These are phyloP conservation scores for Trichoderma aggressivum DNA, from an alignment of 2,329 filamentous ascomycete genomes.

Conservation along the genomic window DNA sequence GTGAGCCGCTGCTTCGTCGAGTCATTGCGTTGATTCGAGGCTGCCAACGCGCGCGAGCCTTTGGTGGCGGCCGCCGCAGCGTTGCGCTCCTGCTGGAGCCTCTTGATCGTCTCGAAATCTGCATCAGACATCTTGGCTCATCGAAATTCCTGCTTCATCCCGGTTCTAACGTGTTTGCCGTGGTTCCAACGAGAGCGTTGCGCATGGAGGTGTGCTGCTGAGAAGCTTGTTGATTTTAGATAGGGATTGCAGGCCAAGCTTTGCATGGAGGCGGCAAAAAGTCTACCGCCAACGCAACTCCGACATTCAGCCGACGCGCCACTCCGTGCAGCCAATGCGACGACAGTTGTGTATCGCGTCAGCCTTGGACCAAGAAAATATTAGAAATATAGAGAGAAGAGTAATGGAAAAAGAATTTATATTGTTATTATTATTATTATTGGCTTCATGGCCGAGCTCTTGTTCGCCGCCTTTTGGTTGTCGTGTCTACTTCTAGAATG, in stretches of 20 bases:
- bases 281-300: conserved; percentile 21
- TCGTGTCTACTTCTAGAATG: conserved; percentile 22
- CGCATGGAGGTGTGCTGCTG: conserved; percentile 34
- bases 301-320: conserved; percentile 34
- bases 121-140: conserved; percentile 64
- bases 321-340: neutral
- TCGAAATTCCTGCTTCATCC: conserved; percentile 38
- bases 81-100: conserved; percentile 91
- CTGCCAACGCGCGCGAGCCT: conserved; percentile 75
- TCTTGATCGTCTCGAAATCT: conserved; percentile 83
- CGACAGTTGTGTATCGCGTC: neutral
- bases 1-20: conserved; percentile 89
- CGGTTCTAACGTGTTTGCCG: conserved; percentile 40
- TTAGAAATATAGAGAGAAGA: neutral
- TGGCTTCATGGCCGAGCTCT: conserved; percentile 8
- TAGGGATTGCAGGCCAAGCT: conserved; percentile 20
- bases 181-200: conserved; percentile 34
- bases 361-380: neutral
- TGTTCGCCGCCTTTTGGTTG: conserved; percentile 31
- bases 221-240: conserved; percentile 22
- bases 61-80: conserved; percentile 74
- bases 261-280: conserved; percentile 32
- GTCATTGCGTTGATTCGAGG: conserved; percentile 76
- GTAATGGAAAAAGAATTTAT: neutral
- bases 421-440: neutral